Conservation (phyloP, 73 alveolate species). For the Diophrys sp. region DNA sequence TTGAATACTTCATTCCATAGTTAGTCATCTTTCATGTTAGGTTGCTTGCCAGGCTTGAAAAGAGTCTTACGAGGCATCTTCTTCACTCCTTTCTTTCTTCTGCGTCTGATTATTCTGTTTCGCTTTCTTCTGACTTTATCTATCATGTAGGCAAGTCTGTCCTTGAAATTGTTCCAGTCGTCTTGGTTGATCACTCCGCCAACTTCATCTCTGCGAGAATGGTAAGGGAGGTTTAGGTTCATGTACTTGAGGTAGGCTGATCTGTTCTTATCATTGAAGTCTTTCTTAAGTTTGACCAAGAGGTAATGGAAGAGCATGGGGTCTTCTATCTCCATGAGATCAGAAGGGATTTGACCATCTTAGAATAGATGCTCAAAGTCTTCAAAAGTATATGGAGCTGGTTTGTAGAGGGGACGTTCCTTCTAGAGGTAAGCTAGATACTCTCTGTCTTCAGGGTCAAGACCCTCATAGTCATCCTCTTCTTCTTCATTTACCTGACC, state of each 20-base stretch:
- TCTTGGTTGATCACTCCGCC: slow-evolving; percentile 62
- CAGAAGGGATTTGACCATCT: slow-evolving; percentile 47
- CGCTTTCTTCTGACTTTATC: slow-evolving; percentile 51
- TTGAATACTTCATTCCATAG: slow-evolving; percentile 66
- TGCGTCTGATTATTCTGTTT: slow-evolving; percentile 45
- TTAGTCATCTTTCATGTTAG: slow-evolving; percentile 46
- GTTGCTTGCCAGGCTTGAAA: slow-evolving; percentile 42
- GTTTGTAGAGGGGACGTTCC: slow-evolving; percentile 25
- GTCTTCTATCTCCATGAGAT: slow-evolving; percentile 47
- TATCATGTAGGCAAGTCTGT: slow-evolving; percentile 42
- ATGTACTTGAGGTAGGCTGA: slow-evolving; percentile 60
- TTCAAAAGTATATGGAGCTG: slow-evolving; percentile 38
- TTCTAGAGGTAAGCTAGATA: not conserved
- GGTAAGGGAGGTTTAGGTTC: slow-evolving; percentile 60
- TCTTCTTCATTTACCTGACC: slow-evolving; percentile 9
- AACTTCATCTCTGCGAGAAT: slow-evolving; percentile 71
- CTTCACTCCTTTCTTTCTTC: slow-evolving; percentile 67
- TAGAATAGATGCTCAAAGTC: slow-evolving; percentile 56
- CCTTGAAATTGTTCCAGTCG: slow-evolving; percentile 57
- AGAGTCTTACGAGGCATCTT: slow-evolving; percentile 54
- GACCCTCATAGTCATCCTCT: not conserved
- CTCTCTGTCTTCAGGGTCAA: slow-evolving; percentile 7
- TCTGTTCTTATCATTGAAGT: slow-evolving; percentile 55
- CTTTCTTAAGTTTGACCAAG: slow-evolving; percentile 60
- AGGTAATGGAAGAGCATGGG: slow-evolving; percentile 61